phyloP scores from a whole-genome alignment of 441 rosid genomes.

The Brassica hybrid region DNA sequence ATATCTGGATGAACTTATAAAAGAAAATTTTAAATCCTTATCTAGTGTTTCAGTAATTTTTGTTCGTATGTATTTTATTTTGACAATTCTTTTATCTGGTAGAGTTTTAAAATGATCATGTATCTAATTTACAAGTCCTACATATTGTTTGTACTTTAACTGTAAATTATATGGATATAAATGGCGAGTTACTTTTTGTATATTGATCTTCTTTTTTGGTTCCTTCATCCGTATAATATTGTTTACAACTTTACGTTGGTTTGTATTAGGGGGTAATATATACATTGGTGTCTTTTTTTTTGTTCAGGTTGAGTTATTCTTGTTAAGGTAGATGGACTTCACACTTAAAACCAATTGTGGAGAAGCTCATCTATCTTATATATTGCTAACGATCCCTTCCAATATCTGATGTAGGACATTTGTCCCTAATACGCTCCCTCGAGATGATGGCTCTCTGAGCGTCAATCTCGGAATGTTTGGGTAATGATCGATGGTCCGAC shows the following conservation, averaged over 20 bases:
- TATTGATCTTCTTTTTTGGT: background rate
- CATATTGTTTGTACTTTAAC: background rate
- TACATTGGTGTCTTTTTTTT: background rate
- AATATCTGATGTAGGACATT: too few relatives aligned
- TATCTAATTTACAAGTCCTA: background rate
- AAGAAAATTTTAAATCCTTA: background rate
- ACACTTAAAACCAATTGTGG: too few relatives aligned
- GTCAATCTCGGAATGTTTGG: too few relatives aligned
- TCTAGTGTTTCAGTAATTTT: background rate
- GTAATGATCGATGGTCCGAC: too few relatives aligned
- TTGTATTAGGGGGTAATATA: background rate
- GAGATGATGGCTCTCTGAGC: too few relatives aligned
- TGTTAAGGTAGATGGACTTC: too few relatives aligned
- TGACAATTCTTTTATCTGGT: conserved; percentile 2
- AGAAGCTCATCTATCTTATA: too few relatives aligned
- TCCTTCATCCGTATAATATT: background rate
- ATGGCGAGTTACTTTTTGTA: background rate
- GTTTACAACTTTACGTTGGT: background rate
- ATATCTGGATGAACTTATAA: background rate
- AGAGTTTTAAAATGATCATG: background rate
- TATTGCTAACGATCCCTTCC: too few relatives aligned
- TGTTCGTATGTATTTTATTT: background rate
- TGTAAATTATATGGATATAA: background rate
- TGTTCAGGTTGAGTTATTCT: background rate
- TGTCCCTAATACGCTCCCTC: too few relatives aligned